Percentiles rank a stretch among this genome's conserved stretches.
These are phyloP conservation scores for Blastobotrys attinorum DNA, from an alignment of 805 yeast genomes.

Conservation along the genomic window DNA sequence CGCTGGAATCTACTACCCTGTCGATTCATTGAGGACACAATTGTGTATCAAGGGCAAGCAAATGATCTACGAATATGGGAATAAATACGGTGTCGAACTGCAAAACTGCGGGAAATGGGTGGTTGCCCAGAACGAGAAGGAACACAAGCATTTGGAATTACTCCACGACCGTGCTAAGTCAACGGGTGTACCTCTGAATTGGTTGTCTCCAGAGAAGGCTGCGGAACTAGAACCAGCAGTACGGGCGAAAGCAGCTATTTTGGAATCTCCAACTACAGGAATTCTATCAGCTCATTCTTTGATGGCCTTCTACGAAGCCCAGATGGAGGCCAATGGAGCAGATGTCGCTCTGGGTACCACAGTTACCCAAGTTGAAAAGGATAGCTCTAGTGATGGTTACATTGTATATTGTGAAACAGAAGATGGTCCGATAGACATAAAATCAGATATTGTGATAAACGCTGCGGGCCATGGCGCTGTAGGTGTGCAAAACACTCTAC, in stretches of 20 bases:
- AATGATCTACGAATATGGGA: conserved; percentile 45
- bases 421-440: conserved; percentile 22
- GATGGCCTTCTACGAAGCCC: conserved; percentile 49
- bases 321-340: conserved; percentile 51
- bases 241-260: conserved; percentile 49
- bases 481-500: conserved; percentile 55
- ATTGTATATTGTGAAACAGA: conserved; percentile 12
- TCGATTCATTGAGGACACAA: conserved; percentile 53
- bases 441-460: conserved; percentile 56
- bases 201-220: conserved; percentile 42
- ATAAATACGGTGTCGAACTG: conserved; percentile 47
- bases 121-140: conserved; percentile 68
- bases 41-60: conserved; percentile 72
- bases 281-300: conserved; percentile 75
- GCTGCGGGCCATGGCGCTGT: conserved; percentile 78
- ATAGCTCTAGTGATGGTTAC: conserved; percentile 17
- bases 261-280: conserved; percentile 77
- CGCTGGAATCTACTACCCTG: conserved; percentile 81
- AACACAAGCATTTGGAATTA: conserved; percentile 49
- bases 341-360: conserved; percentile 57
- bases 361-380: conserved; percentile 36
- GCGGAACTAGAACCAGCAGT: conserved; percentile 56
- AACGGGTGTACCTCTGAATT: conserved; percentile 52
- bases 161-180: conserved; percentile 42
- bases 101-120: conserved; percentile 69